A percentile compares a stretch with the other conserved stretches of the same genome.
Evolutionary conservation across 495 filamentous ascomycete species (phyloP).

Genomic region (Penicillium longicatenatum): DNA sequence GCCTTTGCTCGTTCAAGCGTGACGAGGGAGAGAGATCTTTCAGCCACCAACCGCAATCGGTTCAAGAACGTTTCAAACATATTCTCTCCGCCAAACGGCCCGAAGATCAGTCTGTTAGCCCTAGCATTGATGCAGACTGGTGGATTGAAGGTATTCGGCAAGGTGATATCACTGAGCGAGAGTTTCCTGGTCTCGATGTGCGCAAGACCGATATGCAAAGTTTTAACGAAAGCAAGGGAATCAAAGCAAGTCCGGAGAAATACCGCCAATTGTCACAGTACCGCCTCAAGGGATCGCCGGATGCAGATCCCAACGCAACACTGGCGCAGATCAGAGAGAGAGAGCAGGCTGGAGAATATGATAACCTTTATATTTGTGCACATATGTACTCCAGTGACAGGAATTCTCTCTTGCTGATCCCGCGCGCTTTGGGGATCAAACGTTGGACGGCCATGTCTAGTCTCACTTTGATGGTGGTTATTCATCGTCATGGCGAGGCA

Average conservation of each 20-base stretch:
- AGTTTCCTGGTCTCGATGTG: constrained; percentile 62
- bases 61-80: constrained; percentile 37
- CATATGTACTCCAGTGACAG: constrained; percentile 70
- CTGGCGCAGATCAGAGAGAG: constrained; percentile 20
- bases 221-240: constrained; percentile 51
- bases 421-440: constrained; percentile 59
- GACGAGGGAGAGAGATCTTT: constrained; percentile 36
- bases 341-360: constrained; percentile 38
- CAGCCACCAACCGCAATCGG: constrained; percentile 42
- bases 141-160: constrained; percentile 34
- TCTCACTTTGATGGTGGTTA: constrained; percentile 61
- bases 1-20: constrained; percentile 64
- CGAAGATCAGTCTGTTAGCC: constrained; percentile 39
- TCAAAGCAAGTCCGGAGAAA: constrained; percentile 46
- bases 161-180: constrained; percentile 32
- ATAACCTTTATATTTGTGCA: constrained; percentile 62
- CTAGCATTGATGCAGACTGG: constrained; percentile 51
- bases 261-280: constrained; percentile 63
- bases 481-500: constrained; percentile 52
- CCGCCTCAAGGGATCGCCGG: constrained; percentile 47
- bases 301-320: constrained; percentile 17
- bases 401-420: constrained; percentile 66
- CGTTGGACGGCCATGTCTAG: constrained; percentile 57
- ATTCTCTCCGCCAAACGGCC: constrained; percentile 43
- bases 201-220: constrained; percentile 63